phyloP scores from a whole-genome alignment of 805 yeast genomes.

The Saccharomyces kudriavzevii region DNA sequence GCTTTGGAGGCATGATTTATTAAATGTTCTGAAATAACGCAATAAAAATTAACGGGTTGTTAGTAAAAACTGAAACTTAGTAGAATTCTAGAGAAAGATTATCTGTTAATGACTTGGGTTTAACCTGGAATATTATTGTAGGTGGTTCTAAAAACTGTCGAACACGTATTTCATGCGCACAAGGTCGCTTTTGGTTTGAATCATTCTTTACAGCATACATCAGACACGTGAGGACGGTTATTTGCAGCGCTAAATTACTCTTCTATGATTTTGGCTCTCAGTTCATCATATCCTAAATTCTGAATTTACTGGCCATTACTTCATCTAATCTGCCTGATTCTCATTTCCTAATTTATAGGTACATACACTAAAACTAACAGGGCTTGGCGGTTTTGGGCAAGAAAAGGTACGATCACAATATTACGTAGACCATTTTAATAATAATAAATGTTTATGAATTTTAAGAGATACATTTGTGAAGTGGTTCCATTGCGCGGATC shows the following conservation, averaged over 20 bases:
- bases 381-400: neutral
- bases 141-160: too few relatives aligned
- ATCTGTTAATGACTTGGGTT: neutral
- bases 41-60: neutral
- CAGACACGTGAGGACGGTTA: neutral
- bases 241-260: neutral
- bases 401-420: neutral
- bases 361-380: neutral
- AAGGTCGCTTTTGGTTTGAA: neutral
- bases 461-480: neutral
- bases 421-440: neutral
- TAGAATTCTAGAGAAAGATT: neutral
- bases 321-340: neutral
- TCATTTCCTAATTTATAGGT: neutral
- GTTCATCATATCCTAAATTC: neutral
- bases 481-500: neutral
- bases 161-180: neutral
- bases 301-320: neutral
- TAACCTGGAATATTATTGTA: neutral
- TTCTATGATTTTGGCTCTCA: neutral
- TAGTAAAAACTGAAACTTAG: neutral
- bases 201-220: neutral
- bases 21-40: neutral
- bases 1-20: slow-evolving; percentile 91
- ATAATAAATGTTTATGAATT: neutral